These are phyloP conservation scores for Delitschia confertaspora DNA, from an alignment of 495 filamentous ascomycete species.

Conservation along the genomic window DNA sequence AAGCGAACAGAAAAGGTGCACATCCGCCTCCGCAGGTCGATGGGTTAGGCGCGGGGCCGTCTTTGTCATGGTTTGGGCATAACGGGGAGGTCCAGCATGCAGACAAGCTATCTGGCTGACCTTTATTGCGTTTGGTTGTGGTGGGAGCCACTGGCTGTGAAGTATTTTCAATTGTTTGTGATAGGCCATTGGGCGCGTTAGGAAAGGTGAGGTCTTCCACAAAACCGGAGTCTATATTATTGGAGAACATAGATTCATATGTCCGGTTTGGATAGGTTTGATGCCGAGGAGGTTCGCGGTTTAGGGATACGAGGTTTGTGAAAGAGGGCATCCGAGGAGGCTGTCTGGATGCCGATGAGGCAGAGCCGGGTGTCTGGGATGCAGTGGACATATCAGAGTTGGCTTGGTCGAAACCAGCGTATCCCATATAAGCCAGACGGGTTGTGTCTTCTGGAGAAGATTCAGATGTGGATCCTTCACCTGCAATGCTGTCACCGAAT, in stretches of 20 bases:
- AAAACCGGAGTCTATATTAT: conserved; percentile 19
- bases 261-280: conserved; percentile 21
- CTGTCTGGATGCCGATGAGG: conserved; percentile 5
- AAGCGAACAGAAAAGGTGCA: conserved; percentile 27
- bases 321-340: conserved; percentile 14
- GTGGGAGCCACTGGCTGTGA: conserved; percentile 5
- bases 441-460: conserved; percentile 23
- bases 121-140: conserved; percentile 19
- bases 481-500: conserved; percentile 18
- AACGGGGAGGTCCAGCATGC: conserved; percentile 31
- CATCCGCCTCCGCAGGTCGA: conserved; percentile 25
- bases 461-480: conserved; percentile 23
- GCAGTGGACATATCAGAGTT: conserved; percentile 1
- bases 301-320: too few species aligned
- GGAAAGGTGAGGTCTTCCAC: conserved; percentile 27
- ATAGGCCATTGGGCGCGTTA: conserved; percentile 12
- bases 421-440: not conserved
- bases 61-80: conserved; percentile 27
- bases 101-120: conserved; percentile 20
- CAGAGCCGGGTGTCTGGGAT: conserved; percentile 11
- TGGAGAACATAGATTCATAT: conserved; percentile 25
- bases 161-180: not conserved
- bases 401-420: not conserved
- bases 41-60: conserved; percentile 25
- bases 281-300: conserved; percentile 1